Evolutionary conservation across 1,139 yeast species (phyloP), one percentile per base, ranked within the genome.

Genomic region (Candida freyschussii): DNA sequence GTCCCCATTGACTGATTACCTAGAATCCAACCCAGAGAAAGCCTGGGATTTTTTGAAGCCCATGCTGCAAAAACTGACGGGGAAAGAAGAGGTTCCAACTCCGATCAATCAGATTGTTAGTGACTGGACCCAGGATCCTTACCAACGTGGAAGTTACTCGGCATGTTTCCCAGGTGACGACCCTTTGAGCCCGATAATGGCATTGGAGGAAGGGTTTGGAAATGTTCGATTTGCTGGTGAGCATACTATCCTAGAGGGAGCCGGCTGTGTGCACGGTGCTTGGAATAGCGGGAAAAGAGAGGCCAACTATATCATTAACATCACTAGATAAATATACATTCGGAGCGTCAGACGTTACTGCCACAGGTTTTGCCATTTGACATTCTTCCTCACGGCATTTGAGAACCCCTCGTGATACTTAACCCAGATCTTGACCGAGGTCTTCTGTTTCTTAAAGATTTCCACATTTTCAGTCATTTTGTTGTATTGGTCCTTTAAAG

Each of bases 371-470:
- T 63, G 57, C 96, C 97, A 91, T 7, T 79, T 72, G 19, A 89
- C 75, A 37, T 80, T 82, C 49, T 86, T 86, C 24, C 95, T 64
- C 1, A 91, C 97, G 0, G 98, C 98, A 57, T 89, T 84, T 7
- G 95, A 84, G 50, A 83, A 89, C 2, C 98, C 97, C 57, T 89
- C 97, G 45, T 83, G 83, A 51, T 80, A 89, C 52, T 84, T 89
- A 12, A 91, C 84, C 97, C 97, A 91, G 7, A 86, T 81, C 41
- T 82, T 65, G 32, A 56, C 37, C 1, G 26, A 26, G 14, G 33
- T 29, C 23, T 47, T 50, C 28, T 39, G 42, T 20, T 28, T 41
- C 34, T 41, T 41, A 6, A 30, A 31, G n/a, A 17, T 31, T n/a
- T 36, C 34, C 21, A 36, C 44, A 9, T 25, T 26, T 27, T 49